Percentiles rank a stretch among this genome's conserved stretches.
phyloP scores from a whole-genome alignment of 208 protist species.

The Spongospora subterranea region DNA sequence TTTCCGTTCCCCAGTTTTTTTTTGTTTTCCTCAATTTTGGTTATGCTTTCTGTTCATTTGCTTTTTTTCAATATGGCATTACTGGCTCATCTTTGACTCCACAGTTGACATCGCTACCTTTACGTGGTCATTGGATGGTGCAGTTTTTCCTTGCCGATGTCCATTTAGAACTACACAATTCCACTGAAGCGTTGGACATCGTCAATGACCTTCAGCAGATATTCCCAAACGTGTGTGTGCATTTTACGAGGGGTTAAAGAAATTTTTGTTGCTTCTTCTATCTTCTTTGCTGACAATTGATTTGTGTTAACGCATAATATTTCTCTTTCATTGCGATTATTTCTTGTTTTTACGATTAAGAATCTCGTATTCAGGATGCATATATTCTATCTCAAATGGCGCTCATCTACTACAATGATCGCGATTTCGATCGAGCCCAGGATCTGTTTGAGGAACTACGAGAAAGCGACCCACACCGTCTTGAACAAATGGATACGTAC shows the following conservation, averaged over 20 bases:
- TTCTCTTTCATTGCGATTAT: not conserved
- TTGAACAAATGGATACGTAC: constrained; percentile 90
- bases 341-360: not conserved
- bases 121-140: constrained; percentile 68
- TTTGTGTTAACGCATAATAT: not conserved
- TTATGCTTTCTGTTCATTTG: not conserved
- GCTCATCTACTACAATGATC: constrained; percentile 84
- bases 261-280: constrained; percentile 59
- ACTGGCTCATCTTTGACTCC: not conserved
- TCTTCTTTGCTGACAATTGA: constrained; percentile 57
- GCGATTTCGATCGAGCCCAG: constrained; percentile 70
- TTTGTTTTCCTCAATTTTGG: not conserved
- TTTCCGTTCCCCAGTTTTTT: not conserved
- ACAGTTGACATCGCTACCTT: constrained; percentile 56
- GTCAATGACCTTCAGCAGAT: constrained; percentile 61
- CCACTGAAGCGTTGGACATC: constrained; percentile 47
- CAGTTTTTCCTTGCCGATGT: constrained; percentile 74
- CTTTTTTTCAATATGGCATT: not conserved
- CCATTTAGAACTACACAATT: constrained; percentile 71
- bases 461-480: constrained; percentile 82
- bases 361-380: not conserved
- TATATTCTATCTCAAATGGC: constrained; percentile 84
- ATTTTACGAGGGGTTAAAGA: not conserved
- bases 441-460: constrained; percentile 85
- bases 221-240: constrained; percentile 8